phyloP scores from a whole-genome alignment of 176 grass and related monocot species.

The Oryza coarctata region DNA sequence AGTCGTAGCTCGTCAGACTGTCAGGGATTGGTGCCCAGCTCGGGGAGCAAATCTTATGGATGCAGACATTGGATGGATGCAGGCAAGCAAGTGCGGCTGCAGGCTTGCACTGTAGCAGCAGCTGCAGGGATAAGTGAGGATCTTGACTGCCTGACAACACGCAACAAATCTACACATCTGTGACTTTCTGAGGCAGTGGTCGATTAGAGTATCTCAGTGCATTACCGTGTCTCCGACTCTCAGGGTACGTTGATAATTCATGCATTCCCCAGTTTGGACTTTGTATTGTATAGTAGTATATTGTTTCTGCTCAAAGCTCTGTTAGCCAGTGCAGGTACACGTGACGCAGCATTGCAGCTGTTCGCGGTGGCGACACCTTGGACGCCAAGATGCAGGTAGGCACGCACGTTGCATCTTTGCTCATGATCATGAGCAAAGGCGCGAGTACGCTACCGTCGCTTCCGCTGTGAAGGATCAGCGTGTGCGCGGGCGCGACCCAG shows the following conservation, averaged over 20 bases:
- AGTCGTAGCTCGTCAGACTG: neutral
- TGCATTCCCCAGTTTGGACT: neutral
- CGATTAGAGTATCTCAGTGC: neutral
- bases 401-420: neutral
- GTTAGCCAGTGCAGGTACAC: too few relatives aligned
- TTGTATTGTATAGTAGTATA: neutral
- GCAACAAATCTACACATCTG: neutral
- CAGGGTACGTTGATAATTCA: neutral
- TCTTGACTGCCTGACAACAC: conserved; percentile 6
- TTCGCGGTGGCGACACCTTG: too few relatives aligned
- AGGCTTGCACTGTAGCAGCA: neutral
- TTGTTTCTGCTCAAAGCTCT: too few relatives aligned
- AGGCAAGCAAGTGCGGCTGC: neutral
- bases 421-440: neutral
- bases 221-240: neutral
- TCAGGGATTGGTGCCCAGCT: neutral
- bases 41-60: conserved; percentile 8
- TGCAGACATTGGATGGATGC: neutral
- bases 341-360: too few relatives aligned
- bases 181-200: neutral
- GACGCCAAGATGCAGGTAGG: neutral
- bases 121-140: neutral
- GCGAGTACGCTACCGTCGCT: too few relatives aligned
- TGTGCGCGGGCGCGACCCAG: too few relatives aligned
- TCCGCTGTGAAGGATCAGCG: too few relatives aligned